phyloP scores from a whole-genome alignment of 2,329 filamentous ascomycete genomes.

The Ophiostoma quercus region DNA sequence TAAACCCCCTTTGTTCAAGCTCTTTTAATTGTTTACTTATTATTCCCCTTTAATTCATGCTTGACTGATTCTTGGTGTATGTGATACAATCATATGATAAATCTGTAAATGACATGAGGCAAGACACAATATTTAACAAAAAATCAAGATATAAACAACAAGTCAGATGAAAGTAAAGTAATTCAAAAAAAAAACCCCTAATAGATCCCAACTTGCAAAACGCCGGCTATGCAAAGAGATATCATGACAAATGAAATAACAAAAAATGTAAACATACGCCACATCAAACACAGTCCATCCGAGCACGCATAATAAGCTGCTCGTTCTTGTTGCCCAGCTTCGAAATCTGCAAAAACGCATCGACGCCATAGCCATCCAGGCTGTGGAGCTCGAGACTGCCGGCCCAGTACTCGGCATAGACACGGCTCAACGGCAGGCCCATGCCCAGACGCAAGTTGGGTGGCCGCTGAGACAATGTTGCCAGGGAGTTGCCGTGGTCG shows the following conservation, averaged over 20 bases:
- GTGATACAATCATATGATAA: neutral
- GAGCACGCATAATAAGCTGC: conserved; percentile 72
- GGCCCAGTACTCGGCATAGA: conserved; percentile 98
- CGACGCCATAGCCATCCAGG: conserved; percentile 89
- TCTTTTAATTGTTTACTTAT: conserved; percentile 17
- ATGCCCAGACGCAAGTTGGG: conserved; percentile 86
- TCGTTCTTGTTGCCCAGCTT: conserved; percentile 98
- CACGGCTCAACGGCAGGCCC: conserved; percentile 84
- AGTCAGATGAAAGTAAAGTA: neutral
- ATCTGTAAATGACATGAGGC: neutral
- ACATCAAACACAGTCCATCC: conserved; percentile 64
- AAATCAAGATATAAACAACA: neutral
- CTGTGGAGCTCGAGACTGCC: conserved; percentile 87
- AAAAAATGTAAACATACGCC: neutral
- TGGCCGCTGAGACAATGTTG: conserved; percentile 72
- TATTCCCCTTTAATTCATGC: conserved; percentile 8
- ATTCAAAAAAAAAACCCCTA: neutral
- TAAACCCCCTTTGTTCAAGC: conserved; percentile 14
- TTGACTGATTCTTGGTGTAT: neutral
- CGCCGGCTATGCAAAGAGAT: conserved; percentile 8
- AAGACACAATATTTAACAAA: neutral
- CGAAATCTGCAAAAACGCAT: conserved; percentile 92
- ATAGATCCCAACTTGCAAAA: neutral
- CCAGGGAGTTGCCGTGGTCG: conserved; percentile 57
- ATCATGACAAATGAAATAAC: neutral